Evolutionary conservation across 345 rosid genomes (phyloP), one percentile per base, ranked within the genome.

Genomic region (Garcia nutans): DNA sequence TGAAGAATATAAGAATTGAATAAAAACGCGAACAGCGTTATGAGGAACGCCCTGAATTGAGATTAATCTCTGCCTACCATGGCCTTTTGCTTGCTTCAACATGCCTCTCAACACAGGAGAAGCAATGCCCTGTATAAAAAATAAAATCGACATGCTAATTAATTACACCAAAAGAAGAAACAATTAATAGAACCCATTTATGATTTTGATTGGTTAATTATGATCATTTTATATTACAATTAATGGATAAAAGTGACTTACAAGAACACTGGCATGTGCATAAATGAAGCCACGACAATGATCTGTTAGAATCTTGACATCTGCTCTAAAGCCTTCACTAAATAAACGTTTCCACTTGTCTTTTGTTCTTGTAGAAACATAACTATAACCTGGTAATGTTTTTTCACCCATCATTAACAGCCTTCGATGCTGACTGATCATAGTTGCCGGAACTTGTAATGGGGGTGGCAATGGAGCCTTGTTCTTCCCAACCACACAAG

Each of bases 1-100:
- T 60, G 97, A 91, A 76, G 97, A 95, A 78, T 93, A 95, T 75
- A 93, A 80, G 81, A 88, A 91, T 41, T 97, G 87, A 61, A 93
- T 75, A 82, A 95, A 95, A 78, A 83, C 89, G 69, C 89, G 86
- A 37, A 91, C 94, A 47, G 93, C 93, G 1, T 93, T 86, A 15
- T 78, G 77, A 23, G 97, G 90, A 69, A 91, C 99, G 20, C 99
- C 99, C 1, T 54, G 85, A 49, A 93, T 86, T 1, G 94, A 81
- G 75, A 93, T 84, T 60, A 87, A 78, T 81, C 79, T 78, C 70
- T 75, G 80, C 2, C 79, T 77, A 17, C 92, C 92, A 57, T 61
- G 82, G 44, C 74, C 52, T 82, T 87, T 88, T 6, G 93, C 85
- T 82, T 86, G 82, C 79, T 86, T 91, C 77, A 95, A 76, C 89